phyloP scores from a whole-genome alignment of 2,329 filamentous ascomycete species.

The Camillea tinctor region DNA sequence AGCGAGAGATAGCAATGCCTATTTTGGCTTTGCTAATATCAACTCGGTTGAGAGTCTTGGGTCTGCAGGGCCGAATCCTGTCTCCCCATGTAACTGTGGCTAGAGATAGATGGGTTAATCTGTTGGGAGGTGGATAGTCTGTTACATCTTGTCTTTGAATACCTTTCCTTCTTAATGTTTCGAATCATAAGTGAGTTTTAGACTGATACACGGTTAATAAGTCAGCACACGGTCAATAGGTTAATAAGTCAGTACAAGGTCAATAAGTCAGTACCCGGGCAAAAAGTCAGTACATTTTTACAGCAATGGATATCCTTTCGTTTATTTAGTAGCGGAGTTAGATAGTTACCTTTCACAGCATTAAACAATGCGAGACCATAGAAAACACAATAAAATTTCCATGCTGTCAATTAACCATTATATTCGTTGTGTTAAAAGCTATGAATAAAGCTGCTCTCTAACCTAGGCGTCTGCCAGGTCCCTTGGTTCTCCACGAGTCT shows the following conservation, averaged over 20 bases:
- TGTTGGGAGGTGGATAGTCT: background rate
- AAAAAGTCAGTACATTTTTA: too few relatives aligned
- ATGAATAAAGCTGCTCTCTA: conserved; percentile 20
- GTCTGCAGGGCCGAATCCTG: conserved; percentile 13
- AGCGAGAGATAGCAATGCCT: conserved; percentile 10
- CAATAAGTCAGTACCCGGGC: too few relatives aligned
- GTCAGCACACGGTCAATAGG: too few relatives aligned
- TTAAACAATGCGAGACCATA: too few relatives aligned
- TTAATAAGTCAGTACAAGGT: too few relatives aligned
- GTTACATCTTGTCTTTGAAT: background rate
- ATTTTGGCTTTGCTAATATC: conserved; percentile 21
- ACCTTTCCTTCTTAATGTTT: too few relatives aligned
- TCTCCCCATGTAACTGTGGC: conserved; percentile 13
- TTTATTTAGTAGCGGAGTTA: too few relatives aligned
- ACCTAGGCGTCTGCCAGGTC: conserved; percentile 62
- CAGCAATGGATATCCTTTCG: too few relatives aligned
- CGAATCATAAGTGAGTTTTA: too few relatives aligned
- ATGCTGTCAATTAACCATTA: conserved; percentile 9
- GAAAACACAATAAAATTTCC: background rate
- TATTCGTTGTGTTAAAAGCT: background rate
- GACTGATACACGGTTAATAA: too few relatives aligned
- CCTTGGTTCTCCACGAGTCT: conserved; percentile 63
- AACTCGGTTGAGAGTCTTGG: conserved; percentile 11
- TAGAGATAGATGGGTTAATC: background rate
- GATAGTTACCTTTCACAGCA: too few relatives aligned